Evolutionary conservation across 495 filamentous ascomycete species (phyloP), one percentile per base, ranked within the genome.

Genomic region (Glonium stellatum): DNA sequence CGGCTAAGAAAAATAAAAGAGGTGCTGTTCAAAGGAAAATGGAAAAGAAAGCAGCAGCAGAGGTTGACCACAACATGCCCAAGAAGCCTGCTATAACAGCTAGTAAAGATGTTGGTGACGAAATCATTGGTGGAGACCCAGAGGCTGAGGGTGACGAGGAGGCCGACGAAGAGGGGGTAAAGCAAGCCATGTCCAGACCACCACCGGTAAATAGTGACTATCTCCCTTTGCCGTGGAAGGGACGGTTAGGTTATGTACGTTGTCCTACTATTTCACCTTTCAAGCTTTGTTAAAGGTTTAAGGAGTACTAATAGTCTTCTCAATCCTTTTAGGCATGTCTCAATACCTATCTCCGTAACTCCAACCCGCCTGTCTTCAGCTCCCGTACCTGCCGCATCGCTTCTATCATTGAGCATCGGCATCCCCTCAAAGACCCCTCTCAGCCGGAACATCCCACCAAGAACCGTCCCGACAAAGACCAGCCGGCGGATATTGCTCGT

Each of bases 381-480:
- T 97, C 93, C 1, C 82, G 92, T 23, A 96, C 92, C 0, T 96
- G 90, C 69, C 88, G 92, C 47, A 93, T 97, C 65, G 79, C 89
- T 0, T 95, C 90, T 4, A 96, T 96, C 41, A 71, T 96, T 5
- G 90, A 97, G 49, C 88, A 96, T 62, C 84, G 91, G 4, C 82
- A 95, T 71, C 90, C 91, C 1, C 80, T 95, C 4, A 74, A 74
- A 59, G 82, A 95, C 67, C 87, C 87, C 1, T 79, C 81, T 0
- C 81, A 87, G 67, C 90, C 90, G 0, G 81, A 87, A 50, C 90
- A 95, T 71, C 58, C 87, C 6, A 87, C 80, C 1, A 93, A 90
- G 72, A 95, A 95, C 68, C 79, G 88, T 1, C 90, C 88, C 0
- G 87, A 96, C 66, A 86, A 81, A 62, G 73, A 78, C 5, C 71